Conservation (phyloP, 2,329 filamentous ascomycete species). For the Aspergillus ustus region DNA sequence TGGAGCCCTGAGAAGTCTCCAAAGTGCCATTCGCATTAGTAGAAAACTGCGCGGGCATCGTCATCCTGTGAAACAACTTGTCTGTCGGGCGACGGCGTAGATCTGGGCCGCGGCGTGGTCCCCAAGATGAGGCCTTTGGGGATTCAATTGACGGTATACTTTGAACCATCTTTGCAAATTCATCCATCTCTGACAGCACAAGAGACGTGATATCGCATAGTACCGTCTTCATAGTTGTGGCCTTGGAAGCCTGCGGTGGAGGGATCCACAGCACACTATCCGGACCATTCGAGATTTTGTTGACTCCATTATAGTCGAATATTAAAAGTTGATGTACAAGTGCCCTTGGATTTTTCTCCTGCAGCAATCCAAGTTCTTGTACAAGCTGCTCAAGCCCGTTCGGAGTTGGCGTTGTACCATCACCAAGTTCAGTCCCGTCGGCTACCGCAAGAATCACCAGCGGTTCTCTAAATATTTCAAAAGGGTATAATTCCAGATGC, state of each 20-base stretch:
- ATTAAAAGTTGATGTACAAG: conserved; percentile 78
- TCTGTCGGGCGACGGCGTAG: conserved; percentile 54
- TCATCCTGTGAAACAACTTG: conserved; percentile 72
- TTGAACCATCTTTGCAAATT: conserved; percentile 73
- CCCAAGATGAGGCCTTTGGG: conserved; percentile 59
- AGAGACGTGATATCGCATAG: conserved; percentile 79
- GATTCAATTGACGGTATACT: conserved; percentile 77
- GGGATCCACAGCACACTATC: conserved; percentile 75
- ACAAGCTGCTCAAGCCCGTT: conserved; percentile 46
- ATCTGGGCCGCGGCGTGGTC: conserved; percentile 56
- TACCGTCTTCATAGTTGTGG: conserved; percentile 79
- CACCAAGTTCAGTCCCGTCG: conserved; percentile 72
- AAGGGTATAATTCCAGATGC: conserved; percentile 79
- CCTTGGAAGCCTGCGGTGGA: conserved; percentile 67
- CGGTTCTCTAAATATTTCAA: conserved; percentile 87
- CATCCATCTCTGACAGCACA: conserved; percentile 75
- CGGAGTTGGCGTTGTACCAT: conserved; percentile 39
- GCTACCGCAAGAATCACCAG: conserved; percentile 82
- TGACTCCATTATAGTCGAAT: conserved; percentile 70
- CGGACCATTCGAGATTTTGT: conserved; percentile 59
- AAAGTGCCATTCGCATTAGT: conserved; percentile 46
- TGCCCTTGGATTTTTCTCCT: conserved; percentile 74
- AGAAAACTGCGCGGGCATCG: conserved; percentile 69
- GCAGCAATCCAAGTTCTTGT: conserved; percentile 71
- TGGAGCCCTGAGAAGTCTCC: conserved; percentile 45